Conservation (phyloP, 164 flowering plant species). For the Kingdonia uniflora region DNA sequence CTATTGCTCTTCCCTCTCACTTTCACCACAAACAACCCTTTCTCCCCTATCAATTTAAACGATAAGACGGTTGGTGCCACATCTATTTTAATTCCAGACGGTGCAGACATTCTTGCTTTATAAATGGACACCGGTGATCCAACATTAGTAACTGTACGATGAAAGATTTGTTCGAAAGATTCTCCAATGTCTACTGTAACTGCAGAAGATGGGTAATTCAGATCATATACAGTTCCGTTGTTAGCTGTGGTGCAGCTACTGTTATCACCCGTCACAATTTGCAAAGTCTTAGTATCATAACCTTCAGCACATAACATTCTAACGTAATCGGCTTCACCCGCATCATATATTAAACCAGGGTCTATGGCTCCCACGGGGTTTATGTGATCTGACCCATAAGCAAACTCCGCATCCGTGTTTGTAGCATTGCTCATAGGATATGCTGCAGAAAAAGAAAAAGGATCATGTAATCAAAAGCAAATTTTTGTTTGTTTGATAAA, state of each 20-base stretch:
- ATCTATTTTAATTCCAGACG: too few species aligned
- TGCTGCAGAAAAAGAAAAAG: neutral
- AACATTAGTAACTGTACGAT: neutral
- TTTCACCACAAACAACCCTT: neutral
- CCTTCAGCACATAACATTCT: neutral
- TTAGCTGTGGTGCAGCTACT: neutral
- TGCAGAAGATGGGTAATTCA: neutral
- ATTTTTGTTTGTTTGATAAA: too few species aligned
- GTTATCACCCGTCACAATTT: neutral
- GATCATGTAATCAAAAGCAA: too few species aligned
- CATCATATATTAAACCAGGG: slow-evolving; percentile 1
- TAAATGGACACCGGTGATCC: too few species aligned
- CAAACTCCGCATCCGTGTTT: neutral
- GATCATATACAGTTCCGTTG: neutral
- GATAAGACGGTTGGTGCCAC: too few species aligned
- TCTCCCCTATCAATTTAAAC: neutral
- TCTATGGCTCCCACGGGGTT: neutral
- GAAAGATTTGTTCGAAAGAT: neutral
- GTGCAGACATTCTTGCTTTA: too few species aligned
- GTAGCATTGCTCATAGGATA: neutral
- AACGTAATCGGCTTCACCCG: neutral
- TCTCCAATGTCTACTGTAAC: neutral
- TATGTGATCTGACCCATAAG: neutral
- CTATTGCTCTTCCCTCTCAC: neutral
- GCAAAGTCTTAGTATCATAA: neutral